These are phyloP conservation scores for Potentilla sterilis DNA, from an alignment of 306 rosid species.

Conservation along the genomic window DNA sequence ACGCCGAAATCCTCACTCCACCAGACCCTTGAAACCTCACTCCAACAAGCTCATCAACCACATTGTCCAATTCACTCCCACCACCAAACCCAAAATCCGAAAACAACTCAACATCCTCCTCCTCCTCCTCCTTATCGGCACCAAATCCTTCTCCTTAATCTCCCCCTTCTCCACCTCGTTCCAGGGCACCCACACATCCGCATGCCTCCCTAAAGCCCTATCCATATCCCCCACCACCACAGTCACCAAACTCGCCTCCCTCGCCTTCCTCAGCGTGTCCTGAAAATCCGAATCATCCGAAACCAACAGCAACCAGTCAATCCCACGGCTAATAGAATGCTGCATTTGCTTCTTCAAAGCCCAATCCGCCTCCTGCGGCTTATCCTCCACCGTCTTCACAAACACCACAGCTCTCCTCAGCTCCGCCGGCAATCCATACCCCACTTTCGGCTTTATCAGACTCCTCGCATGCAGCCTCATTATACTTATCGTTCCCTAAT, in stretches of 20 bases:
- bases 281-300: conserved; percentile 83
- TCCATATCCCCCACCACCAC: conserved; percentile 87
- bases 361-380: conserved; percentile 90
- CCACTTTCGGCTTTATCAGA: conserved; percentile 51
- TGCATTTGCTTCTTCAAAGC: conserved; percentile 81
- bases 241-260: conserved; percentile 64
- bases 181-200: conserved; percentile 97
- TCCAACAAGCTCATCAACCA: conserved; percentile 50
- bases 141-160: conserved; percentile 46
- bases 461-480: conserved; percentile 67
- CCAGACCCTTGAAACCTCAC: conserved; percentile 27
- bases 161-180: conserved; percentile 71
- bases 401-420: conserved; percentile 79
- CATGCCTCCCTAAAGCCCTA: conserved; percentile 61
- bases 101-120: conserved; percentile 33
- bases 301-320: conserved; percentile 80
- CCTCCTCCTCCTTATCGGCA: conserved; percentile 33
- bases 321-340: conserved; percentile 75
- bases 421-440: conserved; percentile 75
- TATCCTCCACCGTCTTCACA: conserved; percentile 81
- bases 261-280: conserved; percentile 72
- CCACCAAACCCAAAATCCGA: conserved; percentile 28
- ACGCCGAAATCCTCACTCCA: conserved; percentile 42
- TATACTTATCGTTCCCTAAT: conserved; percentile 53
- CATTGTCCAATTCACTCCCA: conserved; percentile 37